phyloP scores from a whole-genome alignment of 768 basidiomycete genomes.

The Hericium alpestre region DNA sequence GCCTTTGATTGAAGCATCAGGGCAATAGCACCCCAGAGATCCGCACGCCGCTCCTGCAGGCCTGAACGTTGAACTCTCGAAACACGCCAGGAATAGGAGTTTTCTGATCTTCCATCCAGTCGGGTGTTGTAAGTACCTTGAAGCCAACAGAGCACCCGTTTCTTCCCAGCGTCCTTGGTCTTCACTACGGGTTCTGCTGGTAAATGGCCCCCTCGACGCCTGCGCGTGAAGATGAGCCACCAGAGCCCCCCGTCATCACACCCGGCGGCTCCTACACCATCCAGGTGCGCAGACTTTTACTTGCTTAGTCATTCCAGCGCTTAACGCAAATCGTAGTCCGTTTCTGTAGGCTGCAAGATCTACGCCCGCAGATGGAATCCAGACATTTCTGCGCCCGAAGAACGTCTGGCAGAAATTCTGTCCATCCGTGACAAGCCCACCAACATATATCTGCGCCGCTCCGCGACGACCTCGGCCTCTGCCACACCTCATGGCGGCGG shows the following conservation, averaged over 20 bases:
- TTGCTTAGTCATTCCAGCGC: conserved; percentile 13
- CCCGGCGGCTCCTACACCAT: conserved; percentile 69
- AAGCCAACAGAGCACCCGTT: too few relatives aligned
- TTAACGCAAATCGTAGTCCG: conserved; percentile 40
- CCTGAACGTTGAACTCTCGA: too few relatives aligned
- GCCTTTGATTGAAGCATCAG: too few relatives aligned
- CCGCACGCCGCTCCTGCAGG: not conserved
- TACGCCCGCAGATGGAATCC: conserved; percentile 75
- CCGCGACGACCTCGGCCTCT: conserved; percentile 22
- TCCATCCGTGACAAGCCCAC: conserved; percentile 84
- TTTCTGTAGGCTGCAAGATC: conserved; percentile 91
- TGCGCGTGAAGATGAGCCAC: conserved; percentile 26
- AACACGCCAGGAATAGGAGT: too few relatives aligned
- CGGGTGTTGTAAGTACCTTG: too few relatives aligned
- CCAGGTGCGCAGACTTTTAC: conserved; percentile 39
- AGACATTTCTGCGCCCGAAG: conserved; percentile 61
- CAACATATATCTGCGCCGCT: conserved; percentile 45
- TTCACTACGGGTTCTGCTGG: too few relatives aligned
- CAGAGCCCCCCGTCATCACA: conserved; percentile 52
- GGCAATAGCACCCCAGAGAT: too few relatives aligned
- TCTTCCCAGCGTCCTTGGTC: too few relatives aligned
- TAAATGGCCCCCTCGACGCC: conserved; percentile 13
- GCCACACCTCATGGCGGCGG: conserved; percentile 1
- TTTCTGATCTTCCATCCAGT: too few relatives aligned
- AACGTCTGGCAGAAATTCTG: conserved; percentile 90